Conservation (phyloP, 2,329 filamentous ascomycete species). For the Metarhizium album region DNA sequence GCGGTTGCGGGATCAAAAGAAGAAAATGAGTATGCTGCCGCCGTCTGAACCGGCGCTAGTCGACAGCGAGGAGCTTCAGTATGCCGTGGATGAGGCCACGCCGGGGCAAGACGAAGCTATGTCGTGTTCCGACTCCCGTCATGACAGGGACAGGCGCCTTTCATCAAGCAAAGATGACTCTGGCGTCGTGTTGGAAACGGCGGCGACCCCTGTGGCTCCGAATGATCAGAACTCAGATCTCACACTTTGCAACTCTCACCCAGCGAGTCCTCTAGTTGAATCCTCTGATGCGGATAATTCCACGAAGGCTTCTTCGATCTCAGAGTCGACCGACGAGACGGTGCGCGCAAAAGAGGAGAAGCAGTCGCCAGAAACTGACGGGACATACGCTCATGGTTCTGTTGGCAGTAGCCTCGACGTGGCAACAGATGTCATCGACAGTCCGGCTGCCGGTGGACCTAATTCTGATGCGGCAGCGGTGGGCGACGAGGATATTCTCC, state of each 20-base stretch:
- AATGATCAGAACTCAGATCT: slow-evolving; percentile 37
- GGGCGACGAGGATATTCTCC: not conserved
- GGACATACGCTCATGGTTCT: not conserved
- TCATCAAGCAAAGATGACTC: slow-evolving; percentile 41
- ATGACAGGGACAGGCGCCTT: slow-evolving; percentile 21
- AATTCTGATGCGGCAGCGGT: not conserved
- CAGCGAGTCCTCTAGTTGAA: slow-evolving; percentile 41
- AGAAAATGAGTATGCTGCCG: slow-evolving; percentile 20
- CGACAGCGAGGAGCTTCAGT: slow-evolving; percentile 7
- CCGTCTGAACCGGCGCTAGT: not conserved
- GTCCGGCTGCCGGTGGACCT: not conserved
- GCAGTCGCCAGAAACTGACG: slow-evolving; percentile 8
- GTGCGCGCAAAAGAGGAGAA: slow-evolving; percentile 27
- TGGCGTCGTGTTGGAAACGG: slow-evolving; percentile 38
- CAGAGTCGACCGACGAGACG: slow-evolving; percentile 52
- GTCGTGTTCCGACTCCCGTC: slow-evolving; percentile 13
- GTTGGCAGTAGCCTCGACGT: not conserved
- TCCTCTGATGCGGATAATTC: slow-evolving; percentile 47
- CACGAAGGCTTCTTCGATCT: slow-evolving; percentile 53
- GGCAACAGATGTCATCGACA: not conserved
- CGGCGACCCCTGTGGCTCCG: slow-evolving; percentile 26
- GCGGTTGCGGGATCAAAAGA: slow-evolving; percentile 78
- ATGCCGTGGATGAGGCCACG: slow-evolving; percentile 8
- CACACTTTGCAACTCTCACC: slow-evolving; percentile 45
- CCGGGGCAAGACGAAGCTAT: slow-evolving; percentile 14